These are phyloP conservation scores for Termitomyces eurrhizus DNA, from an alignment of 768 basidiomycete species.

Conservation along the genomic window DNA sequence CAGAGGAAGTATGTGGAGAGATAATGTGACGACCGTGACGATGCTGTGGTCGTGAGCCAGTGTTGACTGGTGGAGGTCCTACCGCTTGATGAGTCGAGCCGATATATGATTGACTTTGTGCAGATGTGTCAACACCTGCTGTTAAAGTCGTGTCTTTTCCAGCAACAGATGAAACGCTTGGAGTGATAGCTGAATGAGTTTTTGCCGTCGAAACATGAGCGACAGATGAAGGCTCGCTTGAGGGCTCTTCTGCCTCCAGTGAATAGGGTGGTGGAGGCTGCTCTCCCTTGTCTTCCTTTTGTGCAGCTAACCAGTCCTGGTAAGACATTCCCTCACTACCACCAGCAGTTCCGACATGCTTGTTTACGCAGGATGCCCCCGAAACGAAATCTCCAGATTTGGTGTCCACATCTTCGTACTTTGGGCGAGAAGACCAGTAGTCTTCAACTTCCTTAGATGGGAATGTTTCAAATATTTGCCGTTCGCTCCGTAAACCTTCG, in stretches of 20 bases:
- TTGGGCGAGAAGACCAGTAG: conserved; percentile 66
- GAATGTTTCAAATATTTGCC: conserved; percentile 58
- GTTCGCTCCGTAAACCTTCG: conserved; percentile 62
- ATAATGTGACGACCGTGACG: neutral
- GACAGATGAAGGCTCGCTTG: conserved; percentile 1
- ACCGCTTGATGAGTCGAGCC: conserved; percentile 7
- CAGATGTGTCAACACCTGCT: neutral
- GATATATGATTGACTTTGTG: conserved; percentile 1
- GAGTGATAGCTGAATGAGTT: neutral
- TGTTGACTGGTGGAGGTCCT: conserved; percentile 14
- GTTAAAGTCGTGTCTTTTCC: conserved; percentile 2
- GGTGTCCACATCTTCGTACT: conserved; percentile 41
- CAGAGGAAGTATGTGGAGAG: conserved; percentile 1
- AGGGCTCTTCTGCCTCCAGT: conserved; percentile 39
- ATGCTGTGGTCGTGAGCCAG: conserved; percentile 15
- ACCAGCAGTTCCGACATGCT: conserved; percentile 9
- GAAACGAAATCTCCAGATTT: conserved; percentile 29
- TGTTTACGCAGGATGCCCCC: conserved; percentile 14
- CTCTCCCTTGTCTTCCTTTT: conserved; percentile 45
- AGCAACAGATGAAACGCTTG: conserved; percentile 2
- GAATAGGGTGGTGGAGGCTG: conserved; percentile 70
- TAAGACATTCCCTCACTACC: conserved; percentile 30
- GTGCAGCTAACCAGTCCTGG: conserved; percentile 44
- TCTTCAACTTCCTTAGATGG: conserved; percentile 71
- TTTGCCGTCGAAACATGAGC: conserved; percentile 9